Percentiles rank a stretch among this genome's conserved stretches.
phyloP scores from a whole-genome alignment of 1,139 yeast species.

The Spathaspora jeffriesii region DNA sequence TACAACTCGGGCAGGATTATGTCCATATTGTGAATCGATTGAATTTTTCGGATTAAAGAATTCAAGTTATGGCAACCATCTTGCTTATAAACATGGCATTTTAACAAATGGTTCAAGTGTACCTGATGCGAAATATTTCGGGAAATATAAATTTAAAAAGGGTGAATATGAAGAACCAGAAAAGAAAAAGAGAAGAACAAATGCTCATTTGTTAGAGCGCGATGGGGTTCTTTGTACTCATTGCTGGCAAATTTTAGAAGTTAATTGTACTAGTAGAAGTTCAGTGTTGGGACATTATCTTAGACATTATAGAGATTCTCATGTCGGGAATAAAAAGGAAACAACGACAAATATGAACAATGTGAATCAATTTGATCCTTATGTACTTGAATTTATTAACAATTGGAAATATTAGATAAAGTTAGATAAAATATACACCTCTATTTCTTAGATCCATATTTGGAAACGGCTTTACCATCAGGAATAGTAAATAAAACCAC shows the following conservation, averaged over 20 bases:
- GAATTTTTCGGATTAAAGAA: slow-evolving; percentile 34
- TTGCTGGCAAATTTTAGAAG: slow-evolving; percentile 19
- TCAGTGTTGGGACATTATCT: slow-evolving; percentile 16
- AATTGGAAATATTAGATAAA: slow-evolving; percentile 9
- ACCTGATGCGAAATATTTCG: slow-evolving; percentile 18
- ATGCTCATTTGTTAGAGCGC: slow-evolving; percentile 18
- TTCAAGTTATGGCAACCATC: slow-evolving; percentile 32
- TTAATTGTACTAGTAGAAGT: slow-evolving; percentile 17
- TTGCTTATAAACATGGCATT: slow-evolving; percentile 36
- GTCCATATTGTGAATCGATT: slow-evolving; percentile 31
- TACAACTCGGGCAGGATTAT: slow-evolving; percentile 25
- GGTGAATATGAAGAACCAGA: slow-evolving; percentile 16
- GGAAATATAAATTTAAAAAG: slow-evolving; percentile 13
- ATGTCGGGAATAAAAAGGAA: slow-evolving; percentile 15
- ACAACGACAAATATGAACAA: background rate
- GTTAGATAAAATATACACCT: background rate
- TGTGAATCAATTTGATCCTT: slow-evolving; percentile 7
- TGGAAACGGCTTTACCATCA: slow-evolving; percentile 90
- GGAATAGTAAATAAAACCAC: slow-evolving; percentile 92
- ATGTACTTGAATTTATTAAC: slow-evolving; percentile 10
- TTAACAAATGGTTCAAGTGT: slow-evolving; percentile 29
- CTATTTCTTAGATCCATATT: slow-evolving; percentile 63
- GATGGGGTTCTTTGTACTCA: slow-evolving; percentile 18
- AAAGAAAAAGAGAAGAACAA: slow-evolving; percentile 17
- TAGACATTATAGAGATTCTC: slow-evolving; percentile 16